These are phyloP conservation scores for Polygonum aviculare DNA, from an alignment of 148 eudicot species.

Conservation along the genomic window DNA sequence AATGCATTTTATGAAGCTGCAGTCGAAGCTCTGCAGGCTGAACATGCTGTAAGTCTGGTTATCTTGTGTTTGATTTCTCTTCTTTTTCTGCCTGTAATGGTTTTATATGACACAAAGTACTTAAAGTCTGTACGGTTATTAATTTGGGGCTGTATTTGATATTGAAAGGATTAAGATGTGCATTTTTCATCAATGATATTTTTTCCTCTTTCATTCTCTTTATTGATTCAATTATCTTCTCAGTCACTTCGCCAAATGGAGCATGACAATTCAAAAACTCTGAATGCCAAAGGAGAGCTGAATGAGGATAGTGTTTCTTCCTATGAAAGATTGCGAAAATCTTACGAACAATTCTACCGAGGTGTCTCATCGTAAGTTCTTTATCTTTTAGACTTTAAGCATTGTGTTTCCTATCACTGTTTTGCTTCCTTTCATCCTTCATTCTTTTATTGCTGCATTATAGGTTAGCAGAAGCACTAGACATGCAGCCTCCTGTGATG, in stretches of 20 bases:
- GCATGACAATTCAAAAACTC: slow-evolving; percentile 82
- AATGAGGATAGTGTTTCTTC: slow-evolving; percentile 82
- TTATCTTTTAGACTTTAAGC: background rate
- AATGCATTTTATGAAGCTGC: slow-evolving; percentile 75
- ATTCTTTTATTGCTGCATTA: slow-evolving; percentile 1
- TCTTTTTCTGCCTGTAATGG: background rate
- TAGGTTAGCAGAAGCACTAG: slow-evolving; percentile 98
- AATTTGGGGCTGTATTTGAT: background rate
- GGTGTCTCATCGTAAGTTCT: slow-evolving; percentile 87
- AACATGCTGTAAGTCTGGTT: slow-evolving; percentile 66
- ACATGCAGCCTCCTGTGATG: slow-evolving; percentile 87
- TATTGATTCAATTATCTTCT: slow-evolving; percentile 9
- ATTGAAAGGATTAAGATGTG: background rate
- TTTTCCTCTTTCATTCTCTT: background rate
- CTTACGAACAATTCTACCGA: slow-evolving; percentile 79
- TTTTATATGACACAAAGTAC: background rate
- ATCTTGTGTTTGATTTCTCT: slow-evolving; percentile 5
- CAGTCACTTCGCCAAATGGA: slow-evolving; percentile 97
- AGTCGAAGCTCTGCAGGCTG: slow-evolving; percentile 66
- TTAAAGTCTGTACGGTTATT: background rate
- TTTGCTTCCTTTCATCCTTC: background rate
- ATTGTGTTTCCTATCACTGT: background rate
- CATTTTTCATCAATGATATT: background rate
- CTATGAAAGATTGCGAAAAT: slow-evolving; percentile 92
- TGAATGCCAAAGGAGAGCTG: slow-evolving; percentile 91